Evolutionary conservation across 2,329 filamentous ascomycete species (phyloP), one percentile per base, ranked within the genome.

Genomic region (Neofusicoccum umdonicola): DNA sequence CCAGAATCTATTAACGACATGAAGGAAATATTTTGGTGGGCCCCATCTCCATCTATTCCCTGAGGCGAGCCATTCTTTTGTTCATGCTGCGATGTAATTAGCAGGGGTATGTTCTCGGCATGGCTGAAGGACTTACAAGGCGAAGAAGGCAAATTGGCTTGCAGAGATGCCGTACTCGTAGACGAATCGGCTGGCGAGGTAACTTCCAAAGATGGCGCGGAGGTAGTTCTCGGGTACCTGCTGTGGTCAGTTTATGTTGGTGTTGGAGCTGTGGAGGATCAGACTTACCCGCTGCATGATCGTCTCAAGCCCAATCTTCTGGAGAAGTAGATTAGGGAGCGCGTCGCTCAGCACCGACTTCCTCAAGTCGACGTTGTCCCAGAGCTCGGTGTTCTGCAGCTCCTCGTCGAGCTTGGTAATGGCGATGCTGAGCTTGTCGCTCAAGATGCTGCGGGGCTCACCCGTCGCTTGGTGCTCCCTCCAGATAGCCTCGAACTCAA

Each of bases 401-500:
- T 99, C 93, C 81, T 99, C 94, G 72, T 99, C 94, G 22, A 99
- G 86, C 71, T 91, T 90, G n/a, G 94, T 98, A 75, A 99, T 99
- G 39, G 95, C 94, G 57, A 91, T 82, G 64, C 92, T 96, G 63
- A 99, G 87, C 71, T 90, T 91, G 78, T 99, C 95, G 54, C 92
- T 96, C 64, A 99, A 84, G n/a, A 93, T 87, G 67, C 92, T 96
- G 67, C 93, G 88, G 22, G 92, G 81, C 63, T 88, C 83, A 61
- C 92, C 91, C 1, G 91, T 97, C 75, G 88, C 80, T 79, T 95
- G 88, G 74, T 96, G 88, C 79, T 99, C 95, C 69, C 92, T 88
- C 95, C 95, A 99, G 80, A 99, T 96, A 48, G 95, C 95, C 81
- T 99, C 95, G 71, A 99, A 99, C 79, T 99, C 95, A 41, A 99